Evolutionary conservation across 2,329 filamentous ascomycete genomes (phyloP).

Genomic region (Aspergillus sp.): DNA sequence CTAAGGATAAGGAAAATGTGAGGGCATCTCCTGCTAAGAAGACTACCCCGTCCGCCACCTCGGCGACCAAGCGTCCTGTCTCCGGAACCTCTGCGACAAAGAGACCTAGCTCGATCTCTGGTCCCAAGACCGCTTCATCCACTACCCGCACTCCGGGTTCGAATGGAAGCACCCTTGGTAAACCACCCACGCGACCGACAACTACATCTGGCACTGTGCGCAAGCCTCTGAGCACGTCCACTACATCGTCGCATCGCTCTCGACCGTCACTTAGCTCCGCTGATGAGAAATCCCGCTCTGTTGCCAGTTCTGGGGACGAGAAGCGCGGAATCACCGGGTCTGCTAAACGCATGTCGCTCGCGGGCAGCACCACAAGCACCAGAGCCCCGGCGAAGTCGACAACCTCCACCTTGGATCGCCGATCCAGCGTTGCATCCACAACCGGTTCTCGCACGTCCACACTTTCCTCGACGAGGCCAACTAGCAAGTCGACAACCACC

Average conservation of each 20-base stretch:
- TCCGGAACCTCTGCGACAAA: conserved; percentile 37
- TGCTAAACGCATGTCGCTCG: conserved; percentile 48
- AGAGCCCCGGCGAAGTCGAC: conserved; percentile 35
- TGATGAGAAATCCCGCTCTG: conserved; percentile 42
- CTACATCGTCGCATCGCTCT: conserved; percentile 40
- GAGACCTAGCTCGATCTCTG: conserved; percentile 37
- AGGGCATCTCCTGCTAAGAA: conserved; percentile 36
- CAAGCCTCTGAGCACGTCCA: conserved; percentile 37
- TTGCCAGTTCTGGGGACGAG: conserved; percentile 48
- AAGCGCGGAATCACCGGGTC: conserved; percentile 42
- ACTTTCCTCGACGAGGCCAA: conserved; percentile 25
- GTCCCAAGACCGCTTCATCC: conserved; percentile 29
- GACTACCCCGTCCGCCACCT: conserved; percentile 20
- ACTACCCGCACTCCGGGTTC: conserved; percentile 30
- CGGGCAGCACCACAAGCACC: conserved; percentile 33
- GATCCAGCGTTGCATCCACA: conserved; percentile 39
- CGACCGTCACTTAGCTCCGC: conserved; percentile 45
- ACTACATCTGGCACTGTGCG: conserved; percentile 31
- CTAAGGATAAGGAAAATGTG: conserved; percentile 34
- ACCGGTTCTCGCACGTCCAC: conserved; percentile 22
- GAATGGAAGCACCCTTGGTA: conserved; percentile 42
- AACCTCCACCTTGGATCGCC: conserved; percentile 37
- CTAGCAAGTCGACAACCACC: conserved; percentile 27
- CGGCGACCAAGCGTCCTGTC: conserved; percentile 34
- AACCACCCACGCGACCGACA: conserved; percentile 45